Base-by-base conservation (phyloP, 352 stramenopile genomes). In the Phytophthora crassamura region DNA sequence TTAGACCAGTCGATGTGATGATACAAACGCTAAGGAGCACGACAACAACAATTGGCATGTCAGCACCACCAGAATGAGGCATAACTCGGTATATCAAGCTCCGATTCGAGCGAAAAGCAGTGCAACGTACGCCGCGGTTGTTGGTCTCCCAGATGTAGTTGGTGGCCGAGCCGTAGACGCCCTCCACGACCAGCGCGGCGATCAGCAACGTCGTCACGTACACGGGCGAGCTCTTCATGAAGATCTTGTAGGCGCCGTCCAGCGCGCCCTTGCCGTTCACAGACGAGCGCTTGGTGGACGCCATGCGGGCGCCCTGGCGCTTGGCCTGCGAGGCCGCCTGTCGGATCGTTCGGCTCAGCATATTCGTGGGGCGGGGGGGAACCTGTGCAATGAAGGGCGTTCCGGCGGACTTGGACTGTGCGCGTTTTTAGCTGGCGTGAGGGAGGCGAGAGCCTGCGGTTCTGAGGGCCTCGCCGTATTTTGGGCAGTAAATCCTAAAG, bases 1-100 rank as follows among this genome's bases (percentile, higher is more conserved):
- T 94, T 77, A 34, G 75, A 82, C 87, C 87, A 95, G 80, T 94
- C 87, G 33, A 95, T 86, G 80, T 95, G 87, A 70, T 95, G 84
- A 74, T 94, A 95, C 78, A 95, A 71, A 50, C 87, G 82, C 85
- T 94, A 49, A 41, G 1, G 45, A 43, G 20, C 7, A 51, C 20
- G 43, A 48, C 11, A 53, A 52, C 3, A 52, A 45, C 22, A 50
- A 52, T 34, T 20, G 59, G 33, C 15, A 34, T 16, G 62, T 54
- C 33, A 68, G 64, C 54, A 77, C 67, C 72, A 79, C 62, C 77
- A 82, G 72, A 83, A 80, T 54, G 54, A 25, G 6, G 18, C 22
- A 59, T 42, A 46, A 49, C 57, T 52, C 32, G 4, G 9, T 11
- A 12, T 59, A 5, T 39, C 46, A 11, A 48, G 10, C 35, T 49